Evolutionary conservation across 352 stramenopile genomes (phyloP).

Genomic region (Globisporangium takayamanum): DNA sequence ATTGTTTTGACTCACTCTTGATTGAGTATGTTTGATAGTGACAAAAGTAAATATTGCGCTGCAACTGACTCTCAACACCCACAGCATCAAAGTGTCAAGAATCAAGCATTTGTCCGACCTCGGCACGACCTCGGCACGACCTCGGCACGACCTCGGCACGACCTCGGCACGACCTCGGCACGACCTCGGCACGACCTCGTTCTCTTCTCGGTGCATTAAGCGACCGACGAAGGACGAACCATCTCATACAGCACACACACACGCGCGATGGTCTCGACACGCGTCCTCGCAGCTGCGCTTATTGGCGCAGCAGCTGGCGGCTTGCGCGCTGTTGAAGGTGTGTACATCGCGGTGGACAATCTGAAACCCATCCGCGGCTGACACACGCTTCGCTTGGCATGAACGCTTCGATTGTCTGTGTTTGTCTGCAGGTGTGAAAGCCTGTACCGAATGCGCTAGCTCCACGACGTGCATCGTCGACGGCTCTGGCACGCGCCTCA

Average conservation of each 20-base stretch:
- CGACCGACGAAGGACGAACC: too few species aligned
- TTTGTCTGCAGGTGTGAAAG: slow-evolving; percentile 22
- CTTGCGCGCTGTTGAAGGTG: slow-evolving; percentile 9
- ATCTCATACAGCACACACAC: neutral
- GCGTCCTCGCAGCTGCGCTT: slow-evolving; percentile 3
- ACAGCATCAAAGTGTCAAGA: too few species aligned
- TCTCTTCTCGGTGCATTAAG: too few species aligned
- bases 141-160: neutral
- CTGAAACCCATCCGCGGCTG: neutral
- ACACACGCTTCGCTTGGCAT: neutral
- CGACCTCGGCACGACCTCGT: too few species aligned
- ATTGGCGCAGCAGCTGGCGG: neutral
- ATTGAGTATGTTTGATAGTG: neutral
- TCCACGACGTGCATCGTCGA: slow-evolving; percentile 58
- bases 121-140: neutral
- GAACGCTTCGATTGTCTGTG: neutral
- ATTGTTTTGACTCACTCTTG: too few species aligned
- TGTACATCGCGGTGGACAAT: neutral
- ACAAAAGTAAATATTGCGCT: neutral
- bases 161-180: neutral
- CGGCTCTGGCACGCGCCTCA: slow-evolving; percentile 22
- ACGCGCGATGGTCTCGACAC: slow-evolving; percentile 3
- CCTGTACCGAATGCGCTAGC: slow-evolving; percentile 41
- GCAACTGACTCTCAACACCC: neutral
- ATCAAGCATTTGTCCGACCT: neutral